phyloP scores from a whole-genome alignment of 169 alveolate species.

The Plasmodium malariae region DNA sequence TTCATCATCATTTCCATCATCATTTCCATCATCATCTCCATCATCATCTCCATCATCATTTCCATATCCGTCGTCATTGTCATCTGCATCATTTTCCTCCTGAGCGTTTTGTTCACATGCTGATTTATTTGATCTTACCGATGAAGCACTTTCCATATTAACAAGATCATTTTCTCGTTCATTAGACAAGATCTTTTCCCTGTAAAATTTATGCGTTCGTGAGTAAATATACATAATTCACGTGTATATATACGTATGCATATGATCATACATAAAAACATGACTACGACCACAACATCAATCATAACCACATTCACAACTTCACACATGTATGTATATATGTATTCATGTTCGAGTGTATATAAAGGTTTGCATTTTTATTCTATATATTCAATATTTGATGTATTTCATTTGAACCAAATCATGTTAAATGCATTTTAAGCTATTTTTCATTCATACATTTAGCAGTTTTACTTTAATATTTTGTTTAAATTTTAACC shows the following conservation, averaged over 20 bases:
- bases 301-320: too few relatives aligned
- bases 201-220: slow-evolving; percentile 18
- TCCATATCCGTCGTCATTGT: not conserved
- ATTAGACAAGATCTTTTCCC: slow-evolving; percentile 50
- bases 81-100: slow-evolving; percentile 5
- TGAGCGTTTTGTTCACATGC: slow-evolving; percentile 1
- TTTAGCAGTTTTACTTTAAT: not conserved
- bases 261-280: too few relatives aligned
- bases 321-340: too few relatives aligned
- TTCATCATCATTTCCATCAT: slow-evolving; percentile 17
- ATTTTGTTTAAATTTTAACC: not conserved
- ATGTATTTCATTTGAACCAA: too few relatives aligned
- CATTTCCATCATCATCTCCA: not conserved
- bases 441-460: too few relatives aligned
- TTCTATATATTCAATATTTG: too few relatives aligned
- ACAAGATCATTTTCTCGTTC: slow-evolving; percentile 25
- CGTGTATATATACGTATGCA: too few relatives aligned
- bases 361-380: too few relatives aligned
- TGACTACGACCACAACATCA: too few relatives aligned
- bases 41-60: not conserved
- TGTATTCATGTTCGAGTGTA: too few relatives aligned
- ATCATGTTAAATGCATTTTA: too few relatives aligned
- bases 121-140: slow-evolving; percentile 38
- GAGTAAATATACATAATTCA: not conserved
- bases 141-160: not conserved